Evolutionary conservation across 805 yeast species (phyloP).

Genomic region (Komagataella mondaviorum): DNA sequence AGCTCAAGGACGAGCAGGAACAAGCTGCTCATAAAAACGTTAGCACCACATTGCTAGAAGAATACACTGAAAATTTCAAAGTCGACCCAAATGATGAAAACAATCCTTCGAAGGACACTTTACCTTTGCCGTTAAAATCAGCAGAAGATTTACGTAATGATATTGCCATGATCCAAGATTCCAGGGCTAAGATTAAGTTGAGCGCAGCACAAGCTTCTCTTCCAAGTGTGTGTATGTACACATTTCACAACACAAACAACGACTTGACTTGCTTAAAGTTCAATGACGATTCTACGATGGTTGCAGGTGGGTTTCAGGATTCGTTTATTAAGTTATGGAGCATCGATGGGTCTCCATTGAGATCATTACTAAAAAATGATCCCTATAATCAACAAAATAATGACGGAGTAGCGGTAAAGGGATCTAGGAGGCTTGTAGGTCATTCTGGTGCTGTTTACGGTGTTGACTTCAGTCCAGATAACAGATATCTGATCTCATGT

Average conservation of each 20-base stretch:
- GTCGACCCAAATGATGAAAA: conserved; percentile 39
- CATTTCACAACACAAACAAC: conserved; percentile 89
- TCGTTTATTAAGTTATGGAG: conserved; percentile 87
- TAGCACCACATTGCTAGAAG: conserved; percentile 41
- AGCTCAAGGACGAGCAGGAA: conserved; percentile 53
- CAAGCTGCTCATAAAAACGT: conserved; percentile 8
- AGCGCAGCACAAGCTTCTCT: conserved; percentile 65
- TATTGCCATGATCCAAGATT: conserved; percentile 68
- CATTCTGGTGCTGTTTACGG: conserved; percentile 95
- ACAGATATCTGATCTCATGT: conserved; percentile 61
- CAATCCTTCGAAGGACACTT: conserved; percentile 57
- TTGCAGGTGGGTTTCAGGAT: conserved; percentile 93
- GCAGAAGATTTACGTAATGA: conserved; percentile 70
- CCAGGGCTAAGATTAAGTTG: conserved; percentile 59
- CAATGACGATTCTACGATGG: conserved; percentile 73
- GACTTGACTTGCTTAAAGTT: conserved; percentile 80
- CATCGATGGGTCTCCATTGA: conserved; percentile 78
- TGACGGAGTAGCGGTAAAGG: conserved; percentile 14
- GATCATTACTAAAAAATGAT: conserved; percentile 44
- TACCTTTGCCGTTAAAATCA: conserved; percentile 82
- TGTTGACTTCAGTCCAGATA: conserved; percentile 82
- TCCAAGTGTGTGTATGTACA: conserved; percentile 96
- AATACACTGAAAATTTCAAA: conserved; percentile 45
- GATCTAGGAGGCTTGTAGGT: conserved; percentile 54
- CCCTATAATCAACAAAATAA: conserved; percentile 22